Percentiles rank a stretch among this genome's conserved stretches.
Conservation (phyloP, 345 rosid genomes). For the Geranium rotundifolium region DNA sequence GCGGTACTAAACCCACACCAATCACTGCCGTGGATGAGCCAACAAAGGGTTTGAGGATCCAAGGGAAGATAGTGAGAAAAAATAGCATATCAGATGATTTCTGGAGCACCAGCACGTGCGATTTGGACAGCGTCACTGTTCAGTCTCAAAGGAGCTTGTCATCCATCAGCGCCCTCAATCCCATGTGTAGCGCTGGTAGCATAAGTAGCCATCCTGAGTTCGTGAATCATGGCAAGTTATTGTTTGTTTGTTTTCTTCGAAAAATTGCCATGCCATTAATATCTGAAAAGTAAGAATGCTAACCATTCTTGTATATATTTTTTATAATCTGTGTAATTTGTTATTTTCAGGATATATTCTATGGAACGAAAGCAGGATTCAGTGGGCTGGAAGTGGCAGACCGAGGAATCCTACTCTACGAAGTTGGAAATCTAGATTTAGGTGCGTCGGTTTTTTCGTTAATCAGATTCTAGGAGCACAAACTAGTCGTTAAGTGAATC, state of each 20-base stretch:
- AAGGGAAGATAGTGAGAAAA: constrained; percentile 28
- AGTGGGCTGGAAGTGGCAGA: neutral
- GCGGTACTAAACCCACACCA: constrained; percentile 40
- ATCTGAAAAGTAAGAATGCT: no score
- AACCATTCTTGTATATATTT: no score
- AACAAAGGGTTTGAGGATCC: constrained; percentile 36
- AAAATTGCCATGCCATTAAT: no score
- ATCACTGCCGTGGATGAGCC: constrained; percentile 35
- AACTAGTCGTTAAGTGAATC: no score
- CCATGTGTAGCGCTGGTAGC: constrained; percentile 11
- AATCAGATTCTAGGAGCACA: no score
- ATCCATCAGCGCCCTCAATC: constrained; percentile 24
- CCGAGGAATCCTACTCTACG: no score
- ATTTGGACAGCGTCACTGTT: constrained; percentile 34
- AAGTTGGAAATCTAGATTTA: no score
- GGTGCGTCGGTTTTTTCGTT: no score
- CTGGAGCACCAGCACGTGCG: constrained; percentile 59
- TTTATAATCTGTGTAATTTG: neutral
- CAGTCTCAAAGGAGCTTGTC: constrained; percentile 52
- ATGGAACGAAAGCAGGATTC: neutral
- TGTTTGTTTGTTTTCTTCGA: no score
- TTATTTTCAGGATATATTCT: neutral
- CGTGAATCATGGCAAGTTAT: constrained; percentile 31
- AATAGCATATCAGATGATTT: constrained; percentile 41
- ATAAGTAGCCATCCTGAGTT: constrained; percentile 24